phyloP scores from a whole-genome alignment of 106 monocot species.

The Apostasia ramifera region DNA sequence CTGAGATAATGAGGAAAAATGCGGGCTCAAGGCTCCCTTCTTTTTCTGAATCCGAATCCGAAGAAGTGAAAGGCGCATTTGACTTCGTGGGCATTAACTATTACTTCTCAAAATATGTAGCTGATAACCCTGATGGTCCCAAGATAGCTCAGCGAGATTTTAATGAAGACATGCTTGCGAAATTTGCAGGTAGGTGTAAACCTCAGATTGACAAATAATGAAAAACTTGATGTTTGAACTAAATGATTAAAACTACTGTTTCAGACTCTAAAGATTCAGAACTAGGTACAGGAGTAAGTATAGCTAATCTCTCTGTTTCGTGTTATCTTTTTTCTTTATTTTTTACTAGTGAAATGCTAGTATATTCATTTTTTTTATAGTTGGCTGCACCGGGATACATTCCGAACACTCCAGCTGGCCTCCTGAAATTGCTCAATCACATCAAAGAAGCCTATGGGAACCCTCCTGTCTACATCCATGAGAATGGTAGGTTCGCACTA shows the following conservation, averaged over 20 bases:
- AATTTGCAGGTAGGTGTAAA: slow-evolving; percentile 13
- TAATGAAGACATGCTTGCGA: slow-evolving; percentile 22
- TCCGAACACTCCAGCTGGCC: background rate
- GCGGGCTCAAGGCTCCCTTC: slow-evolving; percentile 25
- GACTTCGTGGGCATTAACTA: slow-evolving; percentile 47
- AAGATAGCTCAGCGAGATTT: slow-evolving; percentile 8
- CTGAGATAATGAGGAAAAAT: slow-evolving; percentile 33
- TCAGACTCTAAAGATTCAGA: background rate
- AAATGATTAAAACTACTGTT: background rate
- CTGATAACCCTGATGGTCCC: slow-evolving; percentile 1
- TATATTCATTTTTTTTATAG: too few species aligned
- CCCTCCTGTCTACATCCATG: slow-evolving; percentile 16
- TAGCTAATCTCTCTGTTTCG: background rate
- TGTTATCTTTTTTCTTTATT: background rate
- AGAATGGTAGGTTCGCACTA: slow-evolving; percentile 13
- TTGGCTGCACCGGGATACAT: background rate
- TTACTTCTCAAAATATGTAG: slow-evolving; percentile 20
- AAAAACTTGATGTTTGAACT: background rate
- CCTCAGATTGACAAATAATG: background rate
- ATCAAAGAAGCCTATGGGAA: slow-evolving; percentile 16
- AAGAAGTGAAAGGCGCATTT: slow-evolving; percentile 29
- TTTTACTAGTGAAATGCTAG: background rate
- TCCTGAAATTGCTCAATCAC: background rate
- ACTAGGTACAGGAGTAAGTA: background rate
- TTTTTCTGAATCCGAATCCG: slow-evolving; percentile 19